These are phyloP conservation scores for Talaromyces amestolkiae DNA, from an alignment of 2,329 filamentous ascomycete species.

Conservation along the genomic window DNA sequence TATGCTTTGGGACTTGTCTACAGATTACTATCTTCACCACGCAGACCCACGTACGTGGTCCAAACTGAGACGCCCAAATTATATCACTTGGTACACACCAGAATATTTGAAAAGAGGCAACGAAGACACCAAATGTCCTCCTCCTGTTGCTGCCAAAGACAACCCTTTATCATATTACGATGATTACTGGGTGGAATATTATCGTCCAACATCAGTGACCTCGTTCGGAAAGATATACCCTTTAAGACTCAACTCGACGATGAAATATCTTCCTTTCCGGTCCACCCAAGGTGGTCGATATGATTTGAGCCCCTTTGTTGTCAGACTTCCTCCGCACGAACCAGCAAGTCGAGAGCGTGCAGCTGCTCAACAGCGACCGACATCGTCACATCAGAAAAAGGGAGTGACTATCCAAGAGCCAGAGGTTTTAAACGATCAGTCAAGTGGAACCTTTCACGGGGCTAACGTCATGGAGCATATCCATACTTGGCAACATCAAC, in stretches of 20 bases:
- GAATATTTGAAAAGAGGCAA: constrained; percentile 63
- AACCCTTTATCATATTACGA: constrained; percentile 61
- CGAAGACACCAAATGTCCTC: constrained; percentile 22
- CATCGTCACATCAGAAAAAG: constrained; percentile 52
- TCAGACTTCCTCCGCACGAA: constrained; percentile 58
- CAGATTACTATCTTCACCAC: constrained; percentile 95
- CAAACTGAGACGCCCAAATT: constrained; percentile 62
- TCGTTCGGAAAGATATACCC: constrained; percentile 90
- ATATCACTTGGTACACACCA: constrained; percentile 86
- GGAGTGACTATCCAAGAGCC: constrained; percentile 69
- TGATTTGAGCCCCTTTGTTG: constrained; percentile 83
- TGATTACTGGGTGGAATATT: constrained; percentile 98
- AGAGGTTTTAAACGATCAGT: constrained; percentile 45
- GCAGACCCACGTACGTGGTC: constrained; percentile 74
- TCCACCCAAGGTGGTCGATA: constrained; percentile 67
- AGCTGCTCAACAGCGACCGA: constrained; percentile 24
- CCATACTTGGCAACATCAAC: constrained; percentile 33
- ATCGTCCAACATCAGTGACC: constrained; percentile 80
- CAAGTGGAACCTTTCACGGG: constrained; percentile 33
- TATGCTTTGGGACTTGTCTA: constrained; percentile 93
- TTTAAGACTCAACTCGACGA: constrained; percentile 86
- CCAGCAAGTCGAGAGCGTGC: constrained; percentile 58
- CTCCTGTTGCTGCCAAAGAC: constrained; percentile 24
- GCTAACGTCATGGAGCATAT: constrained; percentile 23
- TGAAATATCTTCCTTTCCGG: constrained; percentile 76